Percentiles rank a stretch among this genome's conserved stretches.
These are phyloP conservation scores for Lactifluus piperatus DNA, from an alignment of 768 basidiomycete genomes.

Conservation along the genomic window DNA sequence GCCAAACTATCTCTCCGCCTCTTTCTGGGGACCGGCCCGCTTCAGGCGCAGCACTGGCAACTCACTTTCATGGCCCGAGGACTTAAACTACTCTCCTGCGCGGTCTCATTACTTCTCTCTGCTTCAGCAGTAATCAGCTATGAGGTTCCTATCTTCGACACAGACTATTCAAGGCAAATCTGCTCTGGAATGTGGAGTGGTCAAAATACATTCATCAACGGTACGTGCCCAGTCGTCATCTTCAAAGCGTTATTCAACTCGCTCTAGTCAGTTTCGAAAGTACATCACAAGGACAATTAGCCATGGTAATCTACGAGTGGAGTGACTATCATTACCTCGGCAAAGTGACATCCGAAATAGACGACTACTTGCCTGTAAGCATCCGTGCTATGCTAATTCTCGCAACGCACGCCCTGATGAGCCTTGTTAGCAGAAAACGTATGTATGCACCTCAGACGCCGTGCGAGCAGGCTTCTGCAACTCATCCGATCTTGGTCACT, in stretches of 20 bases:
- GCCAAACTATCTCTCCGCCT: not conserved
- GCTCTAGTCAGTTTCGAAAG: conserved; percentile 66
- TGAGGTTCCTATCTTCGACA: conserved; percentile 59
- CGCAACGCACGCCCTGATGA: conserved; percentile 17
- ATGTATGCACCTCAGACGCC: conserved; percentile 84
- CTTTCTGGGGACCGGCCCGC: conserved; percentile 7
- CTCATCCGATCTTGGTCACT: conserved; percentile 66
- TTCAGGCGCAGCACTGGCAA: not conserved
- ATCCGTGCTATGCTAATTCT: not conserved
- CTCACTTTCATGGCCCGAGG: conserved; percentile 16
- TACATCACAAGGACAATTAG: conserved; percentile 75
- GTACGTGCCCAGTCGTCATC: conserved; percentile 33
- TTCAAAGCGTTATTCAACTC: conserved; percentile 19
- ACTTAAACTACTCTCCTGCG: conserved; percentile 12
- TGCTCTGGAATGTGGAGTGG: conserved; percentile 95
- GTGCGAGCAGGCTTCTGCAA: conserved; percentile 64
- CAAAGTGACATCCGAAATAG: conserved; percentile 43
- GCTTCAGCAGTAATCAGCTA: conserved; percentile 35
- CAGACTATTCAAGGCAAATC: conserved; percentile 80
- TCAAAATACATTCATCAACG: conserved; percentile 71
- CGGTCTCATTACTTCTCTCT: conserved; percentile 20
- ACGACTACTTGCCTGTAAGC: conserved; percentile 60
- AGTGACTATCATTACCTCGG: conserved; percentile 79
- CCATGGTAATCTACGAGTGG: conserved; percentile 97
- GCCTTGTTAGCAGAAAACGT: conserved; percentile 65